phyloP scores from a whole-genome alignment of 139 green algal species.

The Ettlia oleoabundans region DNA sequence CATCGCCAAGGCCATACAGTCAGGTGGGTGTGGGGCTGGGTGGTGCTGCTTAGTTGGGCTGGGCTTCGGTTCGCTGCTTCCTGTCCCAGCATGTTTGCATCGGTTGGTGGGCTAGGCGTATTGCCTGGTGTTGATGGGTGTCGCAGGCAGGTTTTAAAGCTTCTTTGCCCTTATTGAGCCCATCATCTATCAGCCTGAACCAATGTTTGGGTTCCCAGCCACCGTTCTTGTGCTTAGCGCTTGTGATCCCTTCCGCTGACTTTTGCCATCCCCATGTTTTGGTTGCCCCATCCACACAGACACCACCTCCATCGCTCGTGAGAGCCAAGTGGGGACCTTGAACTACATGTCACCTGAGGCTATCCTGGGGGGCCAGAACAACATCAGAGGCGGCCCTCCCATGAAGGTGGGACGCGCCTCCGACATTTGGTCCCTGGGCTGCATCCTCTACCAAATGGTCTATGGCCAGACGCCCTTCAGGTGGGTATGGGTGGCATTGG shows the following conservation, averaged over 20 bases:
- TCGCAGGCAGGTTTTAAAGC: no score
- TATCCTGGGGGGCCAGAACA: constrained; percentile 83
- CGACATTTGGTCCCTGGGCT: constrained; percentile 96
- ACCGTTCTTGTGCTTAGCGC: background rate
- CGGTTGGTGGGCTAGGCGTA: no score
- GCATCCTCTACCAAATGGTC: constrained; percentile 99
- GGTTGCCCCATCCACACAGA: constrained; percentile 54
- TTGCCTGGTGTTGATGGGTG: no score
- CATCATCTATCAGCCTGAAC: no score
- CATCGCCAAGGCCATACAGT: constrained; percentile 94
- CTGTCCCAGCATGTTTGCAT: background rate
- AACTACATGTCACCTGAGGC: constrained; percentile 99
- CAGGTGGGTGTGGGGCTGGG: constrained; percentile 16
- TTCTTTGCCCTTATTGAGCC: no score
- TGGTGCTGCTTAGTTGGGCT: background rate
- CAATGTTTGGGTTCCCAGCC: no score
- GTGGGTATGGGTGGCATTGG: background rate
- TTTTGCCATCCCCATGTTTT: background rate
- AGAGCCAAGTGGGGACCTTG: constrained; percentile 94
- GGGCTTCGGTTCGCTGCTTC: background rate
- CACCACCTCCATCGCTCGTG: constrained; percentile 92
- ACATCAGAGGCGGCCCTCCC: constrained; percentile 71
- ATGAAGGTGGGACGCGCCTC: constrained; percentile 85
- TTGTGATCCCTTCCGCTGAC: background rate
- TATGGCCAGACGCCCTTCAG: constrained; percentile 87